Percentiles rank a stretch among this genome's conserved stretches.
Conservation (phyloP, 2,329 filamentous ascomycete genomes). For the Kalmusia sp. region DNA sequence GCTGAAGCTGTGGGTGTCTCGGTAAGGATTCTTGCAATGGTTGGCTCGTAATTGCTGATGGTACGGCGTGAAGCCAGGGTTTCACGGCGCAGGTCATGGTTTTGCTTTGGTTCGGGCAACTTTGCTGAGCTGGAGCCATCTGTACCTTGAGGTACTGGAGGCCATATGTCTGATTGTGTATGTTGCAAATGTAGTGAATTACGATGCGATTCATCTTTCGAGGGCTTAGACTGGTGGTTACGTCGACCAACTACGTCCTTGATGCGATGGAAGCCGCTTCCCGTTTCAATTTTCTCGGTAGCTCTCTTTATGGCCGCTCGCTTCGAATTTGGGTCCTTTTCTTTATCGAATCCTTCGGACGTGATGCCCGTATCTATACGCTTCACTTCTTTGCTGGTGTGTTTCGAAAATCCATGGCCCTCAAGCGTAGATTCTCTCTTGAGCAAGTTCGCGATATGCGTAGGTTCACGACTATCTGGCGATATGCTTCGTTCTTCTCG, state of each 20-base stretch:
- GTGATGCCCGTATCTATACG: constrained; percentile 19
- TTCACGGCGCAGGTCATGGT: constrained; percentile 18
- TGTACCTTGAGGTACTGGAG: constrained; percentile 15
- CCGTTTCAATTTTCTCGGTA: constrained; percentile 78
- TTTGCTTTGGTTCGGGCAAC: constrained; percentile 11
- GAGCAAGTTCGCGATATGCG: constrained; percentile 55
- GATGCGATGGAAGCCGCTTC: constrained; percentile 82
- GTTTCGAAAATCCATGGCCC: constrained; percentile 29
- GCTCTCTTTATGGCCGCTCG: constrained; percentile 77
- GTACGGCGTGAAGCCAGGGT: constrained; percentile 22
- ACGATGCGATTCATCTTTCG: constrained; percentile 44
- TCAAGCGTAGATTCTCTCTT: constrained; percentile 58
- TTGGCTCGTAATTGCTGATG: constrained; percentile 26
- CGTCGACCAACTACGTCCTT: constrained; percentile 78
- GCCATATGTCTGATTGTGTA: constrained; percentile 25
- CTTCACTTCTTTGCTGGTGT: constrained; percentile 39
- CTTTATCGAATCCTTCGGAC: constrained; percentile 52
- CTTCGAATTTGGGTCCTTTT: constrained; percentile 64
- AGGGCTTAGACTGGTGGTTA: constrained; percentile 49
- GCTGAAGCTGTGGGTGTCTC: constrained; percentile 42
- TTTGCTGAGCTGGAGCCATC: constrained; percentile 17
- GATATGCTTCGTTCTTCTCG: constrained; percentile 57
- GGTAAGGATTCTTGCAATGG: constrained; percentile 42
- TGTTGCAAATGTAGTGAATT: constrained; percentile 29
- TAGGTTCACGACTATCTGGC: constrained; percentile 60